Base-by-base conservation (phyloP, 1,284 basidiomycete genomes). In the Heterobasidion occidentale region DNA sequence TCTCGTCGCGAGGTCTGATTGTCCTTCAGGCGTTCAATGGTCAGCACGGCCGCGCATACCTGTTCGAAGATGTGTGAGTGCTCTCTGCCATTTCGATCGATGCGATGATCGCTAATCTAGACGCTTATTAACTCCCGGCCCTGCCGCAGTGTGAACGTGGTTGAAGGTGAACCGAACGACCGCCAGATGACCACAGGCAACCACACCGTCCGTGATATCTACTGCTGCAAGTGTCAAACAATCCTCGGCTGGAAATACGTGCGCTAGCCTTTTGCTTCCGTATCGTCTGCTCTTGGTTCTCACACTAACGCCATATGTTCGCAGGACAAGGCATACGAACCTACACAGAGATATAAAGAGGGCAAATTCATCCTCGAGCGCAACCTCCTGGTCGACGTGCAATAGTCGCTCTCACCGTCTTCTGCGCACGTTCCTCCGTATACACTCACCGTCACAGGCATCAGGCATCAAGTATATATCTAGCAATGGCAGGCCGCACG, bases 231-330 rank as follows among this genome's bases (percentile, higher is more conserved):
- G 68, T 98, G 96, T 71, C 80, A 83, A 56, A 82, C 81, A 36
- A 83, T 80, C 12, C 78, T 98, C 35, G 96, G 96, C 54, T 98
- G 96, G 96, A 97, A 97, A 90, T 99, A 99, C 70, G 95, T 95
- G 69, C 71, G 89, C 54, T 12, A 3, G 7, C 27, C 27, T 27
- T 45, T 27, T 20, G 20, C 47, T 12, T 49, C 47, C 3, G 45
- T 52, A 44, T 55, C 53, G 12, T 51, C 51, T n/a, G 47, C 56
- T 17, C 48, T 47, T 15, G 17, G 46, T 51, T 45, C 51, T 52
- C 54, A 54, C 35, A 49, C 46, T 45, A 36, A n/a, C 42, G 14
- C 42, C 42, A 17, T 45, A 14, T 45, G 59, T 50, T n/a, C 55
- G 36, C 66, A 97, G 95, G 95, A 97, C 70, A 83, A 83, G 56